Conservation (phyloP, 176 grass and related monocot genomes). For the Bothriochloa decipiens region DNA sequence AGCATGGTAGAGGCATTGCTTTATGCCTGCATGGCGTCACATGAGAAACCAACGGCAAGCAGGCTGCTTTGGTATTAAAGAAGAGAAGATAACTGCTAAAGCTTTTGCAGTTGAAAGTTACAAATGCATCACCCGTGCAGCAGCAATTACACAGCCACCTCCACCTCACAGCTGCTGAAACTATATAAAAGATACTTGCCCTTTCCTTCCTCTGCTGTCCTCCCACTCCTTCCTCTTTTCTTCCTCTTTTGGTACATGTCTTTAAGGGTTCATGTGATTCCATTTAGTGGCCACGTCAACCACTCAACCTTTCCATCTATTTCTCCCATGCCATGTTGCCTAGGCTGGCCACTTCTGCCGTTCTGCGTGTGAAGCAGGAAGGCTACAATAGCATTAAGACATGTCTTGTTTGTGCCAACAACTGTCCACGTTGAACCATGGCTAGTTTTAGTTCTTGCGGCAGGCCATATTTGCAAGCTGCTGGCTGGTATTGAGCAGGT, state of each 20-base stretch:
- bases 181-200: slow-evolving; percentile 43
- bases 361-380: slow-evolving; percentile 13
- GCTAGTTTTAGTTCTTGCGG: slow-evolving; percentile 17
- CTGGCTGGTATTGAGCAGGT: not conserved
- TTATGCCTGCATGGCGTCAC: slow-evolving; percentile 47
- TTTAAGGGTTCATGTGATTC: slow-evolving; percentile 44
- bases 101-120: slow-evolving; percentile 45
- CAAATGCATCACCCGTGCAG: slow-evolving; percentile 52
- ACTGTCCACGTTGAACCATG: slow-evolving; percentile 43
- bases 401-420: slow-evolving; percentile 35
- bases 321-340: slow-evolving; percentile 40
- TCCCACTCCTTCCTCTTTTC: slow-evolving; percentile 11
- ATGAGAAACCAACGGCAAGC: slow-evolving; percentile 32
- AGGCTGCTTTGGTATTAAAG: slow-evolving; percentile 45
- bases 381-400: slow-evolving; percentile 32
- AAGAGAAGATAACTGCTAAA: slow-evolving; percentile 36
- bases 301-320: slow-evolving; percentile 28
- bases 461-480: not conserved
- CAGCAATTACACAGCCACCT: slow-evolving; percentile 42
- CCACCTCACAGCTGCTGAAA: slow-evolving; percentile 49
- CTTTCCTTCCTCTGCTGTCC: slow-evolving; percentile 39
- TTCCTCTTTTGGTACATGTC: slow-evolving; percentile 35
- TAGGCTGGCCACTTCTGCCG: slow-evolving; percentile 20
- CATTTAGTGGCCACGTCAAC: slow-evolving; percentile 53
- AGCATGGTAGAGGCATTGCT: slow-evolving; percentile 27